These are phyloP conservation scores for Tetracladium setigerum DNA, from an alignment of 495 filamentous ascomycete genomes.

Conservation along the genomic window DNA sequence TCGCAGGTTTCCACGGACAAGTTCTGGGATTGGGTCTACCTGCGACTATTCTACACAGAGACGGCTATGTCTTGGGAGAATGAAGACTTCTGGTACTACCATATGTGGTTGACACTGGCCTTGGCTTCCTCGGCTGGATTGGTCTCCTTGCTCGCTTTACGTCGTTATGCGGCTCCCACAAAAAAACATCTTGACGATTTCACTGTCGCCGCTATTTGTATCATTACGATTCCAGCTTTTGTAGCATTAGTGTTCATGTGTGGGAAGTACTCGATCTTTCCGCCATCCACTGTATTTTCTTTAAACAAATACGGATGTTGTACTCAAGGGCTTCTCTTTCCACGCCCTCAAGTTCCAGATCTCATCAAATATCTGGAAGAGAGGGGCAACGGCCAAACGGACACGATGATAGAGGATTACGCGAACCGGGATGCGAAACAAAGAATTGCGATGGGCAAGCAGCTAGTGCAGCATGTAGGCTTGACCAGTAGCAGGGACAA, in stretches of 20 bases:
- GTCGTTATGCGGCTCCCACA: conserved; percentile 12
- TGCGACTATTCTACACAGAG: conserved; percentile 43
- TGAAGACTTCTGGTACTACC: conserved; percentile 30
- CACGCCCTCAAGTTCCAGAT: conserved; percentile 26
- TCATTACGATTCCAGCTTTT: conserved; percentile 31
- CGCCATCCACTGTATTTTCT: conserved; percentile 30
- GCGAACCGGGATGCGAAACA: conserved; percentile 20
- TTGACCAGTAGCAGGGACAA: conserved; percentile 23
- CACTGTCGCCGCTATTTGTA: conserved; percentile 30
- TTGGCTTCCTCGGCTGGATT: conserved; percentile 16
- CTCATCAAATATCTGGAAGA: conserved; percentile 23
- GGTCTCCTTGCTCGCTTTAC: conserved; percentile 4
- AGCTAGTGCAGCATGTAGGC: conserved; percentile 32
- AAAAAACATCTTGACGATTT: conserved; percentile 25
- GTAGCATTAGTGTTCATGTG: conserved; percentile 34
- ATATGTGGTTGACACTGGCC: conserved; percentile 31
- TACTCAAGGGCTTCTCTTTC: conserved; percentile 38
- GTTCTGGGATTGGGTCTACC: conserved; percentile 35
- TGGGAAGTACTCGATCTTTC: conserved; percentile 36
- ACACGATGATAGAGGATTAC: conserved; percentile 32
- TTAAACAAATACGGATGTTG: conserved; percentile 37
- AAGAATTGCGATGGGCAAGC: conserved; percentile 27
- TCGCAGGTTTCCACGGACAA: conserved; percentile 19
- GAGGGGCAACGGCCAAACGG: conserved; percentile 23
- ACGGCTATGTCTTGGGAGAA: conserved; percentile 31